These are phyloP conservation scores for Thalassiosira hispida DNA, from an alignment of 352 stramenopile genomes.

Conservation along the genomic window DNA sequence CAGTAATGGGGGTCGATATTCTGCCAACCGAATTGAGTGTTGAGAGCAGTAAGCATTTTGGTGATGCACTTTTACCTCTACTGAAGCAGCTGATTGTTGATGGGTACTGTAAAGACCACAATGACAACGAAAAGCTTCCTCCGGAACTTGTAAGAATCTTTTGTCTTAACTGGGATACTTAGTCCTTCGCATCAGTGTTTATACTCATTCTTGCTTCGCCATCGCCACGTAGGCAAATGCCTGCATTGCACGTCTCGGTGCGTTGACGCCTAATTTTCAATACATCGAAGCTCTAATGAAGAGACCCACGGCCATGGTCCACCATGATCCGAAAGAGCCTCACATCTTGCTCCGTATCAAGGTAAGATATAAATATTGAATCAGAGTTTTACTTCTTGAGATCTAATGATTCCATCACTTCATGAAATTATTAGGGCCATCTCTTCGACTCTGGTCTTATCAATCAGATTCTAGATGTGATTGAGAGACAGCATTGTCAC, in stretches of 20 bases:
- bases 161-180: neutral
- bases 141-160: conserved; percentile 38
- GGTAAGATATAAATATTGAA: too few species aligned
- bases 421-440: conserved; percentile 85
- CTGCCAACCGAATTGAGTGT: conserved; percentile 92
- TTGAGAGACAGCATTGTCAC: conserved; percentile 89
- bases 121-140: conserved; percentile 48
- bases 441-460: conserved; percentile 96
- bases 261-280: conserved; percentile 85
- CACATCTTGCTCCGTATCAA: conserved; percentile 42
- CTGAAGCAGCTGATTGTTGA: conserved; percentile 76
- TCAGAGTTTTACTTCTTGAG: conserved; percentile 3
- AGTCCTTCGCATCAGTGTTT: neutral
- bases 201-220: neutral
- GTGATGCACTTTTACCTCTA: conserved; percentile 90
- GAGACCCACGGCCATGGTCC: conserved; percentile 6
- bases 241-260: conserved; percentile 91
- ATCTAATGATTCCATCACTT: conserved; percentile 17
- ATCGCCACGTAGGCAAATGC: conserved; percentile 77
- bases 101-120: conserved; percentile 74
- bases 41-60: conserved; percentile 95
- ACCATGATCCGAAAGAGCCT: conserved; percentile 40
- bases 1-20: conserved; percentile 95
- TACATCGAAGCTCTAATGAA: conserved; percentile 92
- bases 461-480: conserved; percentile 93